These are phyloP conservation scores for Takakia lepidozioides DNA, from an alignment of 225 moss, liverwort and hornwort genomes.

Conservation along the genomic window DNA sequence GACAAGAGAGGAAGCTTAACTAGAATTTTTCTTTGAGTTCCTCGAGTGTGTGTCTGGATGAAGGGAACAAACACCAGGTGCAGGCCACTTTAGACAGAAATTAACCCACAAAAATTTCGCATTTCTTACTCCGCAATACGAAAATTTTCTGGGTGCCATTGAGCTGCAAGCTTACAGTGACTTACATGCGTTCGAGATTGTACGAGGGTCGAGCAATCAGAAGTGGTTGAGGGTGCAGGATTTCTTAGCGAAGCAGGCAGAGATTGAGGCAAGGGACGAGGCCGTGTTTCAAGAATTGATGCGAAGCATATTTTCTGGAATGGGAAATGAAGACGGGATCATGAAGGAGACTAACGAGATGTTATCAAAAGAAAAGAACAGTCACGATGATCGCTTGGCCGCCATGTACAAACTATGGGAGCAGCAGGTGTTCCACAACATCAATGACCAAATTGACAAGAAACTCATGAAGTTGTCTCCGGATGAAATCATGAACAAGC, in stretches of 20 bases:
- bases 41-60: too few species aligned
- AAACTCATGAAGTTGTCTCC: constrained; percentile 35
- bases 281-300: constrained; percentile 39
- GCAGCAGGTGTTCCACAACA: constrained; percentile 35
- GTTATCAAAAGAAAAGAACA: constrained; percentile 22
- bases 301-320: constrained; percentile 18
- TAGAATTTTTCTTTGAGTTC: too few species aligned
- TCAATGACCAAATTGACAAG: constrained; percentile 35
- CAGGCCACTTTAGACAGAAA: too few species aligned
- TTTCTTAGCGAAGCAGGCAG: constrained; percentile 18
- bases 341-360: constrained; percentile 40
- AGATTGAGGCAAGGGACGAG: constrained; percentile 26
- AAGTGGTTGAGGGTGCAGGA: constrained; percentile 10
- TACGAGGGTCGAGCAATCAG: too few species aligned
- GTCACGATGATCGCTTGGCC: constrained; percentile 29
- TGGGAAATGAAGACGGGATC: constrained; percentile 36
- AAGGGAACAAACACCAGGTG: too few species aligned
- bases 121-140: too few species aligned
- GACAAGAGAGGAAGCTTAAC: too few species aligned
- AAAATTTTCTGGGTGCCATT: too few species aligned
- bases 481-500: constrained; percentile 42
- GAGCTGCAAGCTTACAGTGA: too few species aligned
- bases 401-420: constrained; percentile 49
- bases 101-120: too few species aligned
- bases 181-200: too few species aligned